Evolutionary conservation across 2,329 filamentous ascomycete genomes (phyloP).

Genomic region (Apiospora koreana): DNA sequence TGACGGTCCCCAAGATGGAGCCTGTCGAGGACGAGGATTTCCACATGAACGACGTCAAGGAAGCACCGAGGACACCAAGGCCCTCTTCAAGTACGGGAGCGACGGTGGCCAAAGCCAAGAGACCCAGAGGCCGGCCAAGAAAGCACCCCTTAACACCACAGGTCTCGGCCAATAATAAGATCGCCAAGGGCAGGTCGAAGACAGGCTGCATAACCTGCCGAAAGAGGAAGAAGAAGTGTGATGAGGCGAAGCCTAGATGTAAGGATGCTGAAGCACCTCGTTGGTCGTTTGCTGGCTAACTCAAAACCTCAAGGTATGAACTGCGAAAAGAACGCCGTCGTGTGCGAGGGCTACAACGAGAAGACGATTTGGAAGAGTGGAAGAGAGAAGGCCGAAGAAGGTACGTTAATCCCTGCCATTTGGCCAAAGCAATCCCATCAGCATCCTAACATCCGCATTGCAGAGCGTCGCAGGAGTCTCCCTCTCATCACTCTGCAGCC

Average conservation of each 20-base stretch:
- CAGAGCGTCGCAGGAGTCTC: slow-evolving; percentile 53
- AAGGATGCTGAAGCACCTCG: slow-evolving; percentile 32
- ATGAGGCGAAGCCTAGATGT: slow-evolving; percentile 69
- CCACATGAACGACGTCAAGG: slow-evolving; percentile 53
- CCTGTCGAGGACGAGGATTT: slow-evolving; percentile 57
- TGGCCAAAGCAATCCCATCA: slow-evolving; percentile 8
- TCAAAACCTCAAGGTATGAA: slow-evolving; percentile 69
- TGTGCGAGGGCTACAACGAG: slow-evolving; percentile 87
- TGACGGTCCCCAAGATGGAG: slow-evolving; percentile 57
- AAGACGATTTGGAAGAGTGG: slow-evolving; percentile 88
- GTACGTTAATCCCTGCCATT: slow-evolving; percentile 36
- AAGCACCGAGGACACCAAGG: slow-evolving; percentile 37
- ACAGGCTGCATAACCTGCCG: slow-evolving; percentile 68
- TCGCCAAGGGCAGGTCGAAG: slow-evolving; percentile 75
- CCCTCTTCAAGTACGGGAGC: slow-evolving; percentile 23
- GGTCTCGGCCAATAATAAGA: slow-evolving; percentile 61
- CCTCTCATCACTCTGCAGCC: slow-evolving; percentile 60
- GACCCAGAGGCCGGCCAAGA: slow-evolving; percentile 77
- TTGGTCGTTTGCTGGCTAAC: slow-evolving; percentile 8
- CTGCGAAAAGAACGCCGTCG: slow-evolving; percentile 90
- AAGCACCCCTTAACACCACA: slow-evolving; percentile 70
- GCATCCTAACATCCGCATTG: slow-evolving; percentile 20
- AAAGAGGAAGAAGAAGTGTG: slow-evolving; percentile 72
- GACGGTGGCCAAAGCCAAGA: slow-evolving; percentile 49
- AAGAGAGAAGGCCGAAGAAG: slow-evolving; percentile 72